Evolutionary conservation across 495 filamentous ascomycete genomes (phyloP).

Genomic region (Penicillium canescens): DNA sequence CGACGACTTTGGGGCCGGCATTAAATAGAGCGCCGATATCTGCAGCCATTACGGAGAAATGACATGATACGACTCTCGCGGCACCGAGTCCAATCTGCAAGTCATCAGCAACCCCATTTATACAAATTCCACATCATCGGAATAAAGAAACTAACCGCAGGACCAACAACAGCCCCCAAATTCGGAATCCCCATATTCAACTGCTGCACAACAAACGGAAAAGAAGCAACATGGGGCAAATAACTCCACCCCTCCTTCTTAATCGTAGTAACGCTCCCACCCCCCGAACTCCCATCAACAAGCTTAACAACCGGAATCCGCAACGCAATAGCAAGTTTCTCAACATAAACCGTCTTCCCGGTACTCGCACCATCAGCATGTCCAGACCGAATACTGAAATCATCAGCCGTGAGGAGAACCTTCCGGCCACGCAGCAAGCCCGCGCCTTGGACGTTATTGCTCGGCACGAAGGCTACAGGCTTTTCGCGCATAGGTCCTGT

Average conservation of each 20-base stretch:
- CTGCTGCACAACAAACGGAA: slow-evolving; percentile 51
- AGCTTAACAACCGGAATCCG: slow-evolving; percentile 61
- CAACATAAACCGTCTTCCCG: slow-evolving; percentile 61
- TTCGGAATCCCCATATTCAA: slow-evolving; percentile 65
- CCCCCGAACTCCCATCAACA: slow-evolving; percentile 62
- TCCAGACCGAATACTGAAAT: slow-evolving; percentile 63
- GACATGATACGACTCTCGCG: slow-evolving; percentile 58
- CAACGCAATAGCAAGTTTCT: slow-evolving; percentile 51
- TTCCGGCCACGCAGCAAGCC: slow-evolving; percentile 52
- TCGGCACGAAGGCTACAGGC: slow-evolving; percentile 49
- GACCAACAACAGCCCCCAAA: slow-evolving; percentile 60
- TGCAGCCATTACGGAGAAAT: slow-evolving; percentile 66
- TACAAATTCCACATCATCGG: background rate
- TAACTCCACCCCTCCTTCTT: slow-evolving; percentile 55
- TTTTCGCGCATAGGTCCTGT: slow-evolving; percentile 48
- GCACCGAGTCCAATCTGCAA: slow-evolving; percentile 59
- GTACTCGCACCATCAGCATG: slow-evolving; percentile 60
- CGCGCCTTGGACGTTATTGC: slow-evolving; percentile 55
- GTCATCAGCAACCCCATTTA: slow-evolving; percentile 1
- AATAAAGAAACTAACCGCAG: slow-evolving; percentile 40
- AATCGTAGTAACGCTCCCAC: slow-evolving; percentile 62
- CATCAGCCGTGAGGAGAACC: slow-evolving; percentile 60
- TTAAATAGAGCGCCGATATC: slow-evolving; percentile 63
- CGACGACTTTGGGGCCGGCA: slow-evolving; percentile 63
- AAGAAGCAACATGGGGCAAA: slow-evolving; percentile 53